These are phyloP conservation scores for Cladosporium sp. DNA, from an alignment of 2,329 filamentous ascomycete species.

Conservation along the genomic window DNA sequence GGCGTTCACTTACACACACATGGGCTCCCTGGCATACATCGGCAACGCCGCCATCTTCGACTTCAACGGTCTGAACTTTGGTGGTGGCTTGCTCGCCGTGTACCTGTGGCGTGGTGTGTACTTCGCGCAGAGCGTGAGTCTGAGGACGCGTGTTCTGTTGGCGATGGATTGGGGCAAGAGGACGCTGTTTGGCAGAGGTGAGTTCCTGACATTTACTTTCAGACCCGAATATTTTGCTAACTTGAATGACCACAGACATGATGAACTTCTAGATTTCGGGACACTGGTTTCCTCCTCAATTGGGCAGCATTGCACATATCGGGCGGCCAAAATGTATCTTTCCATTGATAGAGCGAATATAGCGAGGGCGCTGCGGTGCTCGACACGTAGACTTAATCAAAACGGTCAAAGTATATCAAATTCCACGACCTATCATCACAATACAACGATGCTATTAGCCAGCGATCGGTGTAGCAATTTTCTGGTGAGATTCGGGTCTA, in stretches of 20 bases:
- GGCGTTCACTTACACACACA: slow-evolving; percentile 89
- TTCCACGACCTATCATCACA: too few relatives aligned
- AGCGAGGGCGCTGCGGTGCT: slow-evolving; percentile 9
- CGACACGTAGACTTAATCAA: neutral
- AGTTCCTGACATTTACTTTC: slow-evolving; percentile 40
- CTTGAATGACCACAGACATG: slow-evolving; percentile 32
- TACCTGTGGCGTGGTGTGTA: slow-evolving; percentile 97
- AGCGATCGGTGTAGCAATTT: too few relatives aligned
- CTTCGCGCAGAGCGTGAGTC: slow-evolving; percentile 94
- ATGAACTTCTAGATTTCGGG: slow-evolving; percentile 36
- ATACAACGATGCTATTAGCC: too few relatives aligned
- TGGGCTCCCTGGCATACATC: slow-evolving; percentile 90
- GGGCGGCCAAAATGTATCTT: neutral
- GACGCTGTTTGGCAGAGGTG: slow-evolving; percentile 91
- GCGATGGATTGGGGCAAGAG: slow-evolving; percentile 99
- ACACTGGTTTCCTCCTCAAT: neutral
- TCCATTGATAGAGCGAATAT: slow-evolving; percentile 2
- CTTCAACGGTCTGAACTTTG: slow-evolving; percentile 73
- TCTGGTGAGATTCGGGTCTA: too few relatives aligned
- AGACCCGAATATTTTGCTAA: slow-evolving; percentile 21
- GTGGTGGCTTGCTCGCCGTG: slow-evolving; percentile 85
- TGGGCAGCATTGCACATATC: neutral
- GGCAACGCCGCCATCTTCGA: slow-evolving; percentile 97
- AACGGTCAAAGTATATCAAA: too few relatives aligned
- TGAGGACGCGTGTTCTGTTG: slow-evolving; percentile 82